These are phyloP conservation scores for Chalciporus pseudorubinellus DNA, from an alignment of 768 basidiomycete species.

Conservation along the genomic window DNA sequence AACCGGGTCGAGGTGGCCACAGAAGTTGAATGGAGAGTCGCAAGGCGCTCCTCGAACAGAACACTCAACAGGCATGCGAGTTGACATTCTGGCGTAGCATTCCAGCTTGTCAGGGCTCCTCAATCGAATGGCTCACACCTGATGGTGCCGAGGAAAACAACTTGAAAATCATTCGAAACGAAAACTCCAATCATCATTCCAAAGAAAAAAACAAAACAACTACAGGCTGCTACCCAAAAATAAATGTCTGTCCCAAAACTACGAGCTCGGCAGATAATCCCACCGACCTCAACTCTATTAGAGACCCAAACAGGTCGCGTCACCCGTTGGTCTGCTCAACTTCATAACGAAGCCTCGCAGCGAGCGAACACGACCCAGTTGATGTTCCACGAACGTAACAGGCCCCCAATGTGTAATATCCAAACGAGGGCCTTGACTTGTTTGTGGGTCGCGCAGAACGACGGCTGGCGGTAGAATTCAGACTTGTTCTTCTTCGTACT, in stretches of 20 bases:
- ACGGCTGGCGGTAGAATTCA: background rate
- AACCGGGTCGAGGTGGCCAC: background rate
- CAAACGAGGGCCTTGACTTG: slow-evolving; percentile 64
- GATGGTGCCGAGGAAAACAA: background rate
- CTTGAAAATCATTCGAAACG: slow-evolving; percentile 15
- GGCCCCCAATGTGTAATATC: slow-evolving; percentile 44
- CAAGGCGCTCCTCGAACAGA: background rate
- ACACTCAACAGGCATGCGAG: too few relatives aligned
- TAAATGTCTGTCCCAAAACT: slow-evolving; percentile 66
- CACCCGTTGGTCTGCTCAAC: slow-evolving; percentile 44
- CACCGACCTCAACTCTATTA: slow-evolving; percentile 59
- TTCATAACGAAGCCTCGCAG: slow-evolving; percentile 59
- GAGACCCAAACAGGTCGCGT: slow-evolving; percentile 43
- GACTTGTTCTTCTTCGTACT: background rate
- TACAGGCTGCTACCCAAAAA: background rate
- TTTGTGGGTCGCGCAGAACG: slow-evolving; percentile 33
- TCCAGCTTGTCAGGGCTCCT: too few relatives aligned
- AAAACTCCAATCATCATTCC: slow-evolving; percentile 12
- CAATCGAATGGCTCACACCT: too few relatives aligned
- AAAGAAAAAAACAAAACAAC: background rate
- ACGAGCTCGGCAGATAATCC: slow-evolving; percentile 44
- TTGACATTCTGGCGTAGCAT: too few relatives aligned
- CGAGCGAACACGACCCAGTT: slow-evolving; percentile 39
- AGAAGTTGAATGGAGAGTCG: background rate
- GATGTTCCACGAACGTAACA: slow-evolving; percentile 77